Conservation (phyloP, 2,329 filamentous ascomycete genomes). For the Hymenoscyphus occultus region DNA sequence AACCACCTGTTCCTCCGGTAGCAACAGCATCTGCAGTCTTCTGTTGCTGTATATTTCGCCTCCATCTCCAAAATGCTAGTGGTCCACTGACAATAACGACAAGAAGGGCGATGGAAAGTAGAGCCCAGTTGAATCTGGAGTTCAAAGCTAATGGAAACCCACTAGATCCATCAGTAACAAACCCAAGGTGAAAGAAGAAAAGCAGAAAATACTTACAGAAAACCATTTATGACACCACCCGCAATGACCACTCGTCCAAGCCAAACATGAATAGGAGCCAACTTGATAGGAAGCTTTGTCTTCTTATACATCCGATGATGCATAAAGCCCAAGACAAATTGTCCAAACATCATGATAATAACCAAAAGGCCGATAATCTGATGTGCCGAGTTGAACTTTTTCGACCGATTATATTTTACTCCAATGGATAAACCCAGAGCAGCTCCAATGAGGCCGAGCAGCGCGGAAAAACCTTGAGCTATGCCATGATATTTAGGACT, state of each 20-base stretch:
- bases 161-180: constrained; percentile 34
- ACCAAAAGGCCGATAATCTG: constrained; percentile 58
- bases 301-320: constrained; percentile 54
- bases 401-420: constrained; percentile 49
- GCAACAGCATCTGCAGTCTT: constrained; percentile 6
- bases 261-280: constrained; percentile 55
- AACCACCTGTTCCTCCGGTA: background rate
- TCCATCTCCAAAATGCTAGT: constrained; percentile 14
- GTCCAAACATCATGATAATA: constrained; percentile 49
- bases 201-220: constrained; percentile 45
- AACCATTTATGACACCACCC: constrained; percentile 54
- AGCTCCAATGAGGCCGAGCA: constrained; percentile 49
- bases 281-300: constrained; percentile 48
- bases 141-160: constrained; percentile 57
- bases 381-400: constrained; percentile 50
- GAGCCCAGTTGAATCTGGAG: constrained; percentile 45
- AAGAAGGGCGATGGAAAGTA: constrained; percentile 46
- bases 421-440: constrained; percentile 48
- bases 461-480: constrained; percentile 49
- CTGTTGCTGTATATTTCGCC: constrained; percentile 12
- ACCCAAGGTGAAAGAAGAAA: background rate
- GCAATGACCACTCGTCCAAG: constrained; percentile 53
- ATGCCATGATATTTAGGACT: constrained; percentile 54
- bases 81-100: constrained; percentile 40
- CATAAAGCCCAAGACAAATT: constrained; percentile 53